Base-by-base conservation (phyloP, 768 basidiomycete species). In the Naematelia aurantialba region DNA sequence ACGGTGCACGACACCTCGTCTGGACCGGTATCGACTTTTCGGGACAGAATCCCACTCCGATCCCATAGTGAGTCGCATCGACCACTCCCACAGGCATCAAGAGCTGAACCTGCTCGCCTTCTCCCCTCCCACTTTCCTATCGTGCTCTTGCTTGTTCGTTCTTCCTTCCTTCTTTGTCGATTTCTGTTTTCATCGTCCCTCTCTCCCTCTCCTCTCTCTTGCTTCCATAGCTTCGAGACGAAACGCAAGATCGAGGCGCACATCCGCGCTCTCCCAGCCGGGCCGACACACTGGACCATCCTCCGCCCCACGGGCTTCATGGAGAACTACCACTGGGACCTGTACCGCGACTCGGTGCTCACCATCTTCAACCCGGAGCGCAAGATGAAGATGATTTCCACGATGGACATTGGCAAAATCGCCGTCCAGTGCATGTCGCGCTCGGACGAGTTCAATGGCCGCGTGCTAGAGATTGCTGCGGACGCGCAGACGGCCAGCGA, bases 181-280 rank as follows among this genome's bases (percentile, higher is more conserved):
- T 12, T 5, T 8, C n/a, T 47, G 24, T 19, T 25, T 12, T 12
- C n/a, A n/a, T 12, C 42, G 12, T n/a, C 42, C 42, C 42, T n/a
- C 42, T n/a, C 42, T n/a, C 42, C 42, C 42, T n/a, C 42, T 44
- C 42, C 42, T n/a, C 42, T 39, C 34, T 39, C 34, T 39, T 39
- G 34, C 17, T 39, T n/a, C n/a, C n/a, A n/a, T 5, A 47, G 46
- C 46, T 25, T 47, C 46, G n/a, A 19, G n/a, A 47, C n/a, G n/a
- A 47, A 47, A 47, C 46, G n/a, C 19, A 19, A 47, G 19, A 47
- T 47, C 46, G 46, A 47, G 21, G 46, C 46, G 5, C 46, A 19
- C 19, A 19, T 47, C 46, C n/a, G 21, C n/a, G 5, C 46, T 5
- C 8, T 30, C 27, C 50, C 50, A 11, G 5, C 26, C 10, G 26